Base-by-base conservation (phyloP, 495 filamentous ascomycete species). In the Antarctomyces pellizariae region DNA sequence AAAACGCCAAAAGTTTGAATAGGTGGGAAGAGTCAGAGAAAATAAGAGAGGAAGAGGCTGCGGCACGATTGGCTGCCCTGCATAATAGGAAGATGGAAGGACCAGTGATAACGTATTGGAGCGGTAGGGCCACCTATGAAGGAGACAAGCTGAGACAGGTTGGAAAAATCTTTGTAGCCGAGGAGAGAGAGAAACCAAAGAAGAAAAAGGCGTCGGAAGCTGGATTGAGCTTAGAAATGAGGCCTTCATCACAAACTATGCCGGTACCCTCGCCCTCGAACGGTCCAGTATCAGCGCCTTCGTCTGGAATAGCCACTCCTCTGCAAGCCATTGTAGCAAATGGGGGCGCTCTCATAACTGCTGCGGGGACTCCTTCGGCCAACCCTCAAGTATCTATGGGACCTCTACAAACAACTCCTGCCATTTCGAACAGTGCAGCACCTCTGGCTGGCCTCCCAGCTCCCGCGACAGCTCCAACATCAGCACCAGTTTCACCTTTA, bases 21-120 rank as follows among this genome's bases (percentile, higher is more conserved):
- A 62, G 74, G 20, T 97, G 86, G 84, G 84, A 95, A 48, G 74
- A 78, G 44, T 71, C 71, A 8, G 86, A 97, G 52, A 76, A 75
- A 51, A 62, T 66, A 39, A 65, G 83, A 33, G 71, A 77, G 14
- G 79, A 86, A 41, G 78, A 84, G 46, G 57, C 78, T 39, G 56
- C 64, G 43, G 69, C 65, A 13, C 84, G 74, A 47, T 63, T 91
- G 22, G 77, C 77, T 13, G 82, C 79, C 10, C 44, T 91, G 26
- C 71, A 89, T 37, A 84, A 77, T 42, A 65, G 79, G 16, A 75
- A 74, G 25, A 57, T 95, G 9, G 71, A 79, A 29, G 86, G 86
- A 1, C 80, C 86, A 1, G 78, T 93, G 7, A 68, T 93, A 22
- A 79, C 77, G 9, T 86, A 72, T 48, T 97, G 77, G 73, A 95